Percentiles rank a stretch among this genome's conserved stretches.
Conservation (phyloP, 2,329 filamentous ascomycete species). For the Kalmusia sp. region DNA sequence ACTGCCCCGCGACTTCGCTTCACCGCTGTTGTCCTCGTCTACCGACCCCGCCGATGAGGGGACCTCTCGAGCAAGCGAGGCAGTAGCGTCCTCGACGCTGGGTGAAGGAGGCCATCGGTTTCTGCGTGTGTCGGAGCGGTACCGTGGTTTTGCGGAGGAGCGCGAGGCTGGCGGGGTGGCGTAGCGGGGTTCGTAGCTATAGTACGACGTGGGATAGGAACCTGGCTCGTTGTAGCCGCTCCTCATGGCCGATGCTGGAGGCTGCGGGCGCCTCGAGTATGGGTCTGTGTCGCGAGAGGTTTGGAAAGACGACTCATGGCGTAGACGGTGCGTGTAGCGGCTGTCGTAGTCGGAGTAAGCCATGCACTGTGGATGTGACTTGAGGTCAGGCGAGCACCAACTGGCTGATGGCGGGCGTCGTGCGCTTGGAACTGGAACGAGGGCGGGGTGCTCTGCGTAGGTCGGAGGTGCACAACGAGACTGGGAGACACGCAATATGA, state of each 20-base stretch:
- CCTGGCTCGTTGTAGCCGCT: constrained; percentile 16
- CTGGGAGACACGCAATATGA: background rate
- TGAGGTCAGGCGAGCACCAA: constrained; percentile 19
- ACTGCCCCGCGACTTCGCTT: constrained; percentile 67
- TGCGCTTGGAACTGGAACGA: background rate
- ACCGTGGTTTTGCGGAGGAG: constrained; percentile 23
- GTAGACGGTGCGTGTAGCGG: constrained; percentile 27
- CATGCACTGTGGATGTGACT: constrained; percentile 22
- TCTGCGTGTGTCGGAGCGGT: constrained; percentile 27
- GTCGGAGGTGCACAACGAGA: no score
- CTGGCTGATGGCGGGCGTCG: background rate
- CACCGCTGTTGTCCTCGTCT: constrained; percentile 55
- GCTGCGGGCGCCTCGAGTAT: constrained; percentile 27
- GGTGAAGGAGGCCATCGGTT: constrained; percentile 65
- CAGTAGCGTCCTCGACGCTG: constrained; percentile 72
- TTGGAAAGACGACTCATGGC: constrained; percentile 34
- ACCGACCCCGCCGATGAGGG: constrained; percentile 40
- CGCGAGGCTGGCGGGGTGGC: constrained; percentile 27
- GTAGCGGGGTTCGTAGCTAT: constrained; percentile 43
- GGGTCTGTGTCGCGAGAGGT: constrained; percentile 31
- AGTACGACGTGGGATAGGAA: constrained; percentile 25
- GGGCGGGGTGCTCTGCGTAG: no score
- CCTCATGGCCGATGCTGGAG: constrained; percentile 31
- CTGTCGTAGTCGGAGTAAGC: constrained; percentile 32
- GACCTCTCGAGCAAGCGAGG: constrained; percentile 68